Base-by-base conservation (phyloP, 768 basidiomycete genomes). In the Holtermannia corniformis region DNA sequence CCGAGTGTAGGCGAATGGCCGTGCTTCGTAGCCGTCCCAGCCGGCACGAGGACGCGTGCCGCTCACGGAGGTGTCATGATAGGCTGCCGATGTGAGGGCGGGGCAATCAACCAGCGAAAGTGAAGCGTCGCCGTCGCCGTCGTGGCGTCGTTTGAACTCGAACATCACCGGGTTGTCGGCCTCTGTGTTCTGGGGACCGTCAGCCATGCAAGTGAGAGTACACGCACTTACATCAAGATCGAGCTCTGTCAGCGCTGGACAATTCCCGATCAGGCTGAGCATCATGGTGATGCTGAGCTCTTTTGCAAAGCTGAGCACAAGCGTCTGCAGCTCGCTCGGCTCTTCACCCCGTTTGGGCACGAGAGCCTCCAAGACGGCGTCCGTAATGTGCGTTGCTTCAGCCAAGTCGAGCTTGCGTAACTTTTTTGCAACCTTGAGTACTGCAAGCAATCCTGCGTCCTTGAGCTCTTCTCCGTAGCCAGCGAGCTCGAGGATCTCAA, bases 351-450 rank as follows among this genome's bases (percentile, higher is more conserved):
- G 7, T 7, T 37, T 22, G 0, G 82, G 84, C 1, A 85, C 86
- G 27, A 95, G 74, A 0, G 76, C 75, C 19, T 75, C 74, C 22
- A 93, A 68, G n/a, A 90, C 78, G 2, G 76, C 73, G 68, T 93
- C 88, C 1, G 80, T 84, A 49, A 91, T 80, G 16, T 82, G 79
- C 12, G 72, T 70, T 4, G 87, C 87, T 58, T 88, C 86, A 65
- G 93, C 91, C n/a, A 95, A 74, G 67, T 95, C 91, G 40, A 93
- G 73, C 43, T 80, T 80, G 50, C 82, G 78, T 44, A 95, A 81
- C 55, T 76, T 69, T 1, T 85, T 85, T 2, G 82, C 83, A 13
- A 83, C 84, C 43, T 72, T 73, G 28, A 95, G 73, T 20, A 95
- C 76, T 41, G 77, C 76, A 16, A 87, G 73, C 5, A 95, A 73